Base-by-base conservation (phyloP, 78 protist genomes). In the Ministeria vibrans region DNA sequence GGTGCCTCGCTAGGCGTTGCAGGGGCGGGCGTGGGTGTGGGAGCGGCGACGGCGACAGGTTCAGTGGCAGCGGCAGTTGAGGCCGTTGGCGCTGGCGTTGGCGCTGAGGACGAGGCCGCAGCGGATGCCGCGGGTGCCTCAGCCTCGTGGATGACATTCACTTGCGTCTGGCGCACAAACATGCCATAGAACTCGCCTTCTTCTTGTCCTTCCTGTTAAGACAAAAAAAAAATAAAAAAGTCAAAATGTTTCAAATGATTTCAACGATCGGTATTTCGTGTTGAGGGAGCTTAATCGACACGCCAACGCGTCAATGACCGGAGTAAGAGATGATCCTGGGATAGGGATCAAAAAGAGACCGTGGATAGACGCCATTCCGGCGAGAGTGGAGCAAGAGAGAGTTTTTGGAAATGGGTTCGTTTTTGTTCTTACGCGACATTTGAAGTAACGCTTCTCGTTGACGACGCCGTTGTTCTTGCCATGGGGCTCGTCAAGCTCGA, bases 391-490 rank as follows among this genome's bases (percentile, higher is more conserved):
- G n/a, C n/a, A n/a, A n/a, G n/a, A n/a, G n/a, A n/a, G n/a, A n/a
- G n/a, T n/a, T n/a, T n/a, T n/a, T n/a, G n/a, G n/a, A n/a, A n/a
- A n/a, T n/a, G n/a, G n/a, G n/a, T n/a, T n/a, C n/a, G n/a, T n/a
- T n/a, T n/a, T n/a, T n/a, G n/a, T n/a, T n/a, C n/a, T n/a, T n/a
- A n/a, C n/a, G n/a, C n/a, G n/a, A n/a, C n/a, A n/a, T n/a, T n/a
- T n/a, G n/a, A n/a, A n/a, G 85, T 75, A 75, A 0, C 55, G 55
- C 43, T 77, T 15, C 18, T 66, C 86, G 46, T 80, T 9, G 39
- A 81, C 85, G 42, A 76, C 1, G 28, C 86, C 86, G 80, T 82
- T 43, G 61, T 82, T 74, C 34, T 61, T 62, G 43, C 86, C 86
- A 9, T 75, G 55, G 28, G 75, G 28, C 27, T 20, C 68, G 41